Base-by-base conservation (phyloP, 129 eudicot species). In the Cynara cardunculus region DNA sequence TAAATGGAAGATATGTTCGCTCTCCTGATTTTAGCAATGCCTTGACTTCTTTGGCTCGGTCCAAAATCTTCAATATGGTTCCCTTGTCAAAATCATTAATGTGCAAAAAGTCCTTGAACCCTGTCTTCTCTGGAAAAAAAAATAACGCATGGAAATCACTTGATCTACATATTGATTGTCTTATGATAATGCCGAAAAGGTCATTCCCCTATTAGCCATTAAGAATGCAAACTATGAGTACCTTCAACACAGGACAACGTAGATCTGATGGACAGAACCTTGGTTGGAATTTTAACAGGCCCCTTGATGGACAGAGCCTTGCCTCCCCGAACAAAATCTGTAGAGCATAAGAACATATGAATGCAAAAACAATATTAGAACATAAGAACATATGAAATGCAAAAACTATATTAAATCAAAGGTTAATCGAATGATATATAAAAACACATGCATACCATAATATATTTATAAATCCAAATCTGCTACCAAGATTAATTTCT, bases 1-100 rank as follows among this genome's bases (percentile, higher is more conserved):
- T 92, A 73, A 95, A 92, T 12, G 97, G 96, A 76, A 90, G 97
- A 86, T 87, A 92, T 8, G 94, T 87, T 80, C 90, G 89, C 71
- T 94, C 98, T 80, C 97, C 98, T 44, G 97, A 92, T 85, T 94
- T 94, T 37, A 94, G 77, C 71, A 87, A 80, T 7, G 91, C 92
- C 86, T 94, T 94, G 71, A 94, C 97, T 86, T 92, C 96, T 83
- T 76, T 73, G 8, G 97, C 98, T 61, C 94, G 87, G 77, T 92
- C 97, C 76, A 94, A 82, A 30, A 94, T 94, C 84, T 87, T 89
- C 77, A 92, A 30, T 41, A 94, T 89, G 26, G 98, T 94, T 67
- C 85, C 94, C 78, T 89, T 94, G 82, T 94, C 90, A 81, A 90
- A 92, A 75, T 92, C 98, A 37, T 77, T 66, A 53, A 94, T 88